Base-by-base conservation (phyloP, 2,329 filamentous ascomycete species). In the Onygena corvina region DNA sequence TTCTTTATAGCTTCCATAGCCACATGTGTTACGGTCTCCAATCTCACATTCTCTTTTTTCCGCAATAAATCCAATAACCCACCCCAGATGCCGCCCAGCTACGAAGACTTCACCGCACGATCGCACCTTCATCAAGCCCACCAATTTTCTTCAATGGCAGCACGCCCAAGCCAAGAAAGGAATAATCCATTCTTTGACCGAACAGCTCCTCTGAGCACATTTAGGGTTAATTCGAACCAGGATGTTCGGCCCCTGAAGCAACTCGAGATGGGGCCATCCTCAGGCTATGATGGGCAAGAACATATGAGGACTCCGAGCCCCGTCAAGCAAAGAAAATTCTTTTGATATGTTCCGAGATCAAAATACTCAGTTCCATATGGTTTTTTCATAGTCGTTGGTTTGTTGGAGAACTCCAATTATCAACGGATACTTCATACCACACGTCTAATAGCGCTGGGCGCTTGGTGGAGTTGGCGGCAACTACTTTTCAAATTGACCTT, bases 11-110 rank as follows among this genome's bases (percentile, higher is more conserved):
- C 60, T 9, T 61, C 57, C 2, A 61, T 62, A 40, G 73, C 72
- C 48, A 75, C 61, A 42, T 72, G 73, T 56, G 72, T 80, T 47
- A 71, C 74, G 36, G 67, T 77, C 52, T 76, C 74, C 50, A 81
- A 81, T 60, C 71, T 76, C 61, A 76, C 76, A 2, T 80, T 81
- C 60, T 71, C 72, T 51, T 70, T 76, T 47, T 72, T 79, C 56
- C 67, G 73, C 51, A 64, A 68, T 50, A 70, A 71, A 54, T 59
- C 60, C 7, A 54, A 61, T 61, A 58, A 66, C 60, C 54, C 61
- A 57, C 53, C 61, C 56, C 21, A 61, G 56, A 45, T 64, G 62
- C 45, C 60, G 61, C 23, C 56, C 60, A 29, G 62, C 21, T 58
- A 52, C 48, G 58, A 58, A 16, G 33, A 57, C 12, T 57, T 55